Base-by-base conservation (phyloP, 1,284 basidiomycete genomes). In the Rhodotorula sp. region DNA sequence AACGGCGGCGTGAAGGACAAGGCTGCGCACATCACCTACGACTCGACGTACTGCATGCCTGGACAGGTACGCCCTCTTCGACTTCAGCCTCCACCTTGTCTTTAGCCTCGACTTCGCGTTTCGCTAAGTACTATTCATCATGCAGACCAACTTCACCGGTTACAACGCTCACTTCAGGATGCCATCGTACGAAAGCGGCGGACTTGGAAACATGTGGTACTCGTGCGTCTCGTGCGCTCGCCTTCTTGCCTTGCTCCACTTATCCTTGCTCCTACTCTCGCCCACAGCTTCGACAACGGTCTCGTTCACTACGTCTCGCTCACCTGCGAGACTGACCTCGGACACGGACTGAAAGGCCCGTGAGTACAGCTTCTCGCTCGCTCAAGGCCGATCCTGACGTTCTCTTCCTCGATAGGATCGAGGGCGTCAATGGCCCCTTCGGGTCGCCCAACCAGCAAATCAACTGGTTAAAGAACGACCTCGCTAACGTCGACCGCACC, bases 121-220 rank as follows among this genome's bases (percentile, higher is more conserved):
- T 13, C 48, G 37, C 44, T 28, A 16, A 15, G 11, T 31, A 53
- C 22, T 44, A 3, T 2, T 44, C 40, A 10, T 44, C 11, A 13
- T 13, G 16, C 65, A 67, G 54, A 62, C 59, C 30, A 67, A 67
- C 48, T 67, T 67, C 24, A 31, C 46, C 26, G 47, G 37, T 26
- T 52, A n/a, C 71, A 75, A 59, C 52, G 71, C 78, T 37, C 78
- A 78, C 68, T 79, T 75, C 73, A 70, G 72, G 54, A 79, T 79
- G 78, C 78, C 78, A 1, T 53, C 65, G 2, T 46, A 62, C 30
- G 62, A 68, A 13, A 59, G 55, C n/a, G 73, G 71, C 18, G 75
- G 63, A 24, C 62, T 68, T 16, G 74, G 60, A 44, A 78, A 78
- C 76, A 77, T 79, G 54, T 79, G 78, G 78, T 79, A 78, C 69